Evolutionary conservation across 371 early-diverging fungal genomes (phyloP).

Genomic region (Apophysomyces elegans): DNA sequence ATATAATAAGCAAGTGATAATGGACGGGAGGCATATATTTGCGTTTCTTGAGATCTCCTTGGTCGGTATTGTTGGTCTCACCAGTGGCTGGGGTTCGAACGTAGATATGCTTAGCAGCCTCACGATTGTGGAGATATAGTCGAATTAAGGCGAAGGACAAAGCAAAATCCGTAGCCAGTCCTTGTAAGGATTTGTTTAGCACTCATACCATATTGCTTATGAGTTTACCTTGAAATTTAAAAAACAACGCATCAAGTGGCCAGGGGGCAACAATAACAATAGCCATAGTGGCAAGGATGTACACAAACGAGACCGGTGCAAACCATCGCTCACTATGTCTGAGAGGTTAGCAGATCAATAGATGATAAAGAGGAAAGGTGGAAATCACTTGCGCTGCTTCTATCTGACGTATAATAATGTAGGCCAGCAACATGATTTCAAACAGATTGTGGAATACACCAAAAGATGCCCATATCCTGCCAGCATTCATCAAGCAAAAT

Average conservation of each 20-base stretch:
- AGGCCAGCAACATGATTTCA: conserved; percentile 42
- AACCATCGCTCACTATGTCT: conserved; percentile 30
- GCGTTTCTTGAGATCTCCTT: conserved; percentile 15
- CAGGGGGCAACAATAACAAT: conserved; percentile 41
- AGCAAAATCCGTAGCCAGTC: conserved; percentile 52
- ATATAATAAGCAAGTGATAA: conserved; percentile 21
- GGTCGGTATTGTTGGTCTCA: background rate
- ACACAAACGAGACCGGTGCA: conserved; percentile 35
- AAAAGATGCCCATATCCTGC: conserved; percentile 55
- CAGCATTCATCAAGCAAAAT: conserved; percentile 47
- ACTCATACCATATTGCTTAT: background rate
- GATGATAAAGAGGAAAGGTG: background rate
- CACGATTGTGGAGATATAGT: conserved; percentile 32
- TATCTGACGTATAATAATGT: conserved; percentile 24
- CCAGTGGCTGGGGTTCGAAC: conserved; percentile 12
- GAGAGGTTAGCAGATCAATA: no score
- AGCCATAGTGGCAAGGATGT: conserved; percentile 34
- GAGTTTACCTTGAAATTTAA: conserved; percentile 50
- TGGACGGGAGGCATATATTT: conserved; percentile 20
- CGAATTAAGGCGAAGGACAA: conserved; percentile 41
- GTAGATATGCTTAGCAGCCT: conserved; percentile 11
- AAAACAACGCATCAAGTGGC: conserved; percentile 57
- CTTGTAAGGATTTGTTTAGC: conserved; percentile 13
- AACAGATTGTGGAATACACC: conserved; percentile 54
- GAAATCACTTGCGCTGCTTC: background rate